Base-by-base conservation (phyloP, 1,139 yeast genomes). In the Arxiozyma heterogenica region DNA sequence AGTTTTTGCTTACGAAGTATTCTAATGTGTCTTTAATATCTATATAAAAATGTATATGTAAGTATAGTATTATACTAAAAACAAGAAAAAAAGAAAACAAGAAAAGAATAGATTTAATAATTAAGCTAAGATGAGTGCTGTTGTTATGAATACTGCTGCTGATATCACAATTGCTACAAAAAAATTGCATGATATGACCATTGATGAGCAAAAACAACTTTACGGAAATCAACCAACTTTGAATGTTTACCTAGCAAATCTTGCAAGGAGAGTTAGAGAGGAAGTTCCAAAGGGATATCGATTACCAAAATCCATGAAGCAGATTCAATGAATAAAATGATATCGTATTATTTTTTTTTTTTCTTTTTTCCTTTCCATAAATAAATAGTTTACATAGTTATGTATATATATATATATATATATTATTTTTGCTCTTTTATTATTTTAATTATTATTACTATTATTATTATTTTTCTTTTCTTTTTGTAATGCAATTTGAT, bases 211-310 rank as follows among this genome's bases (percentile, higher is more conserved):
- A 49, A 55, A 55, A 49, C 54, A 55, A 22, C 51, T 55, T 38
- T 55, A 55, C 46, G 58, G 56, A 42, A 46, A 55, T 41, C 54
- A 55, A 41, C 18, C 44, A 6, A 50, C 51, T 18, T 45, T 55
- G 43, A 53, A 53, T 41, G 41, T 18, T 18, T 55, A 53, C 44
- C 49, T 55, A 23, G 52, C 50, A 34, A 56, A 54, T 30, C 45
- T 56, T 27, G 55, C 58, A n/a, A 46, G 42, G 21, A 51, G 87
- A 59, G 79, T 84, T 59, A 76, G 90, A 63, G 81, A 83, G 61
- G 76, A 86, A 1, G 82, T 84, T 1, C 72, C 79, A 47, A 82
- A 81, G 46, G 90, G 90, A 0, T 83, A 84, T 68, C 47, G 53
- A 20, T 43, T 57, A 25, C 59, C 59, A 47, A 45, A 55, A 47